Conservation (phyloP, 495 filamentous ascomycete species). For the Lepidopterella palustris region DNA sequence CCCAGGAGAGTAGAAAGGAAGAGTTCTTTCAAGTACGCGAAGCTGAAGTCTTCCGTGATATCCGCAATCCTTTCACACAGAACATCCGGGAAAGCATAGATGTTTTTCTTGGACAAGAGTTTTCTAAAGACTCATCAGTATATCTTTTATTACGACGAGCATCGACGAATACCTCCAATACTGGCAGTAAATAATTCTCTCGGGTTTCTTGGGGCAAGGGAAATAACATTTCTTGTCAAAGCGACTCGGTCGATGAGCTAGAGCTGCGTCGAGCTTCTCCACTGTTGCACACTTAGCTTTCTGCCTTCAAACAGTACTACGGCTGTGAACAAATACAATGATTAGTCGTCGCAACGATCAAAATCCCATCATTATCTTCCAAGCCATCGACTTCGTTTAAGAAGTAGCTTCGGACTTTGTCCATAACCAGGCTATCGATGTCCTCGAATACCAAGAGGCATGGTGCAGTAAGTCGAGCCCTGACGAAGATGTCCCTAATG, state of each 20-base stretch:
- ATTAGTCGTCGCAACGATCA: constrained; percentile 38
- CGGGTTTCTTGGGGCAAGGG: constrained; percentile 26
- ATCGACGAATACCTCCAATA: too few species aligned
- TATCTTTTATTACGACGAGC: too few species aligned
- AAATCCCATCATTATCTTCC: constrained; percentile 41
- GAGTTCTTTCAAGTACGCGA: constrained; percentile 30
- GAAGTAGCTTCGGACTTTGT: constrained; percentile 54
- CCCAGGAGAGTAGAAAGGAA: constrained; percentile 27
- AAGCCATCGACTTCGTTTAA: constrained; percentile 67
- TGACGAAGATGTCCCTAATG: constrained; percentile 32
- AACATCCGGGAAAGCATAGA: constrained; percentile 24
- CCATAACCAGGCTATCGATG: constrained; percentile 53
- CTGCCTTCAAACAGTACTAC: too few species aligned
- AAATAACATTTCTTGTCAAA: constrained; percentile 39
- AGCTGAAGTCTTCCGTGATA: constrained; percentile 27
- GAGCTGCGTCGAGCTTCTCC: constrained; percentile 33
- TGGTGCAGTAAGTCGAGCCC: constrained; percentile 35
- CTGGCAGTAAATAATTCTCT: constrained; percentile 32
- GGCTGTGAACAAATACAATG: too few species aligned
- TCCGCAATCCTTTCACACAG: constrained; percentile 15
- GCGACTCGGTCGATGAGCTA: constrained; percentile 34
- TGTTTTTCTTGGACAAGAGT: constrained; percentile 28
- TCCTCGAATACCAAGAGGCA: constrained; percentile 58
- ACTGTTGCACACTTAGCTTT: too few species aligned
- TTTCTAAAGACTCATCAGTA: too few species aligned